Evolutionary conservation across 257 asterid species (phyloP), one percentile per base, ranked within the genome.

Genomic region (Thymus quinquecostatus): DNA sequence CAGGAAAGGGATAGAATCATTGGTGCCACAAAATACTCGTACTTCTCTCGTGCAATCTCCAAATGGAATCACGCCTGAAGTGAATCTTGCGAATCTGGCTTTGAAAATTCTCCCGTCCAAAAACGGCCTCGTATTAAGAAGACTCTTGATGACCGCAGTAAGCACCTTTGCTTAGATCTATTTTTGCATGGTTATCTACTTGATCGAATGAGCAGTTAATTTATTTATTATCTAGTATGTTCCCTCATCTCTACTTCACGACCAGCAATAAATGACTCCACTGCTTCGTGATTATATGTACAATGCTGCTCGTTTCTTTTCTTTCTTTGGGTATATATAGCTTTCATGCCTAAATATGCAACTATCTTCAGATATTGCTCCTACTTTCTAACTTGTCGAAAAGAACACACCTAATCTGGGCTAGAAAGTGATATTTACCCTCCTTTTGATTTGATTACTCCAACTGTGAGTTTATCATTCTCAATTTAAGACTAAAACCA

Each of bases 121-220:
- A 78, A 88, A 89, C 36, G 99, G 99, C 62, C 57, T 81, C 8
- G 99, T 88, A 66, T 71, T 94, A 68, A 85, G 99, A 81, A 86
- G 96, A 86, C 92, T 94, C 69, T 54, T 91, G 36, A 89, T 94
- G 95, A 88, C 89, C 54, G 97, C 92, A 10, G 99, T 94, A 77
- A 85, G 96, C 72, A 8, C 75, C 68, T 74, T 57, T 78, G 61
- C 59, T 76, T 80, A 5, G 1, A 66, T 63, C 64, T 27, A 38
- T 62, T 70, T 66, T 55, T 10, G 49, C 69, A 47, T 55, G 12
- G 50, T 59, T 14, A 12, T 49, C 32, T 12, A 48, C 53, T 48
- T 36, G 34, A 45, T 73, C 4, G 12, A 65, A 47, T 21, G n/a
- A 3, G 27, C 38, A 13, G 49, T 62, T 43, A 48, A 28, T 48